Percentiles rank a stretch among this genome's conserved stretches.
phyloP scores from a whole-genome alignment of 192 early-diverging fungal genomes.

The Jimgerdemannia flammicorona region DNA sequence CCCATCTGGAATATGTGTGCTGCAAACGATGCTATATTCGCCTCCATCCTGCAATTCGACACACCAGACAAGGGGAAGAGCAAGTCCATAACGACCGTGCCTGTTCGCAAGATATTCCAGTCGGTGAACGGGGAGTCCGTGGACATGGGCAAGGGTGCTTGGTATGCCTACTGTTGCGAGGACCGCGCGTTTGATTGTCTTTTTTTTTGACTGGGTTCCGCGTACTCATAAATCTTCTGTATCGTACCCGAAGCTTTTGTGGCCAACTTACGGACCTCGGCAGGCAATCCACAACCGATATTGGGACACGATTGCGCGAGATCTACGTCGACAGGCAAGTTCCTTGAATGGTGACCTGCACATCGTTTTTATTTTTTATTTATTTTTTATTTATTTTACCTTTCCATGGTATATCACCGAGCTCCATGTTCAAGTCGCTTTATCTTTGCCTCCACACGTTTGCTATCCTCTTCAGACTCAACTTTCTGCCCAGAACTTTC shows the following conservation, averaged over 20 bases:
- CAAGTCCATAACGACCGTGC: neutral
- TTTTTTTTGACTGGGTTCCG: neutral
- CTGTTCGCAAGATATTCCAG: neutral
- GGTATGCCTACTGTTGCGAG: neutral
- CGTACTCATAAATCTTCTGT: neutral
- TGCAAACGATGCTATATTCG: constrained; percentile 20
- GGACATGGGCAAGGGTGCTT: neutral
- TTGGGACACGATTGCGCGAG: constrained; percentile 25
- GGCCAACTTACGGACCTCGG: constrained; percentile 35
- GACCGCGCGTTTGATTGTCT: too few relatives aligned
- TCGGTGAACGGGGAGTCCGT: neutral
- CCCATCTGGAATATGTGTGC: constrained; percentile 35
- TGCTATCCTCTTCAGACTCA: constrained; percentile 9
- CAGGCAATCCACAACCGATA: constrained; percentile 18
- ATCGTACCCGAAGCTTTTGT: constrained; percentile 27
- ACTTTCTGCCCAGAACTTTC: constrained; percentile 18
- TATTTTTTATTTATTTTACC: too few relatives aligned
- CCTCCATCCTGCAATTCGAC: constrained; percentile 19
- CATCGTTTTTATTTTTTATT: too few relatives aligned
- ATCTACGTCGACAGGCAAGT: constrained; percentile 30
- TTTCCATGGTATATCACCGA: too few relatives aligned
- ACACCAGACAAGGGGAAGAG: neutral
- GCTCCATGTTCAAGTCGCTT: neutral
- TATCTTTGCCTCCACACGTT: neutral
- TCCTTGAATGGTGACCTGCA: too few relatives aligned